These are phyloP conservation scores for Aspergillus tamarii DNA, from an alignment of 2,329 filamentous ascomycete genomes.

Conservation along the genomic window DNA sequence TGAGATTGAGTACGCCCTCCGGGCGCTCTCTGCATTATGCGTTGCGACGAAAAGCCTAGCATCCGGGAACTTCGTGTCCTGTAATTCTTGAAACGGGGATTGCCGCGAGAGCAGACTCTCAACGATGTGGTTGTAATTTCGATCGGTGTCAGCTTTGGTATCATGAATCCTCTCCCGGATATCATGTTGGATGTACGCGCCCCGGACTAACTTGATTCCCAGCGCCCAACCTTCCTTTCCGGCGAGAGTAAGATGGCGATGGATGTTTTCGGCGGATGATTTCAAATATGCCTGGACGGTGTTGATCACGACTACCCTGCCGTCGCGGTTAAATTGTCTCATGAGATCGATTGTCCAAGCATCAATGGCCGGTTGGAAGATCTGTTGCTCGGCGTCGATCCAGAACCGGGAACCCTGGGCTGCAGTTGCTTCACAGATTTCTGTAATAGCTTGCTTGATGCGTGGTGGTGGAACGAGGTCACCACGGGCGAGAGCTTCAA, in stretches of 20 bases:
- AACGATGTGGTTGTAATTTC: constrained; percentile 55
- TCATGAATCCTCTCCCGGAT: constrained; percentile 39
- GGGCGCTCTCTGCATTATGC: constrained; percentile 55
- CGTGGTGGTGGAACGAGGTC: constrained; percentile 34
- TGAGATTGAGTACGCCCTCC: constrained; percentile 45
- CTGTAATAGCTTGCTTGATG: constrained; percentile 40
- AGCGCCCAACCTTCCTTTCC: constrained; percentile 45
- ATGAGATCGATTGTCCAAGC: constrained; percentile 51
- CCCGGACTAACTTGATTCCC: constrained; percentile 51
- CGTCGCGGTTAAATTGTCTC: constrained; percentile 45
- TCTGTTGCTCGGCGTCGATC: constrained; percentile 54
- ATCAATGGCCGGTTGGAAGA: constrained; percentile 49
- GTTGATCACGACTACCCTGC: constrained; percentile 42
- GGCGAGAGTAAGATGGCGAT: constrained; percentile 43
- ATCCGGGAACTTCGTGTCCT: constrained; percentile 21
- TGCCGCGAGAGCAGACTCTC: constrained; percentile 50
- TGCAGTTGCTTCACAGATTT: constrained; percentile 40
- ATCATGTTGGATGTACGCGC: constrained; percentile 51
- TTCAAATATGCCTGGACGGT: constrained; percentile 54
- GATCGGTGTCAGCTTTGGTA: constrained; percentile 43
- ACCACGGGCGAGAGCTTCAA: constrained; percentile 40
- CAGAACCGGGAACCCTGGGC: constrained; percentile 44
- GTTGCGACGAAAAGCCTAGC: constrained; percentile 56
- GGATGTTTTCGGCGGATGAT: constrained; percentile 39
- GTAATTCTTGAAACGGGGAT: constrained; percentile 30